Evolutionary conservation across 345 rosid genomes (phyloP).

Genomic region (Euphorbia peplus): DNA sequence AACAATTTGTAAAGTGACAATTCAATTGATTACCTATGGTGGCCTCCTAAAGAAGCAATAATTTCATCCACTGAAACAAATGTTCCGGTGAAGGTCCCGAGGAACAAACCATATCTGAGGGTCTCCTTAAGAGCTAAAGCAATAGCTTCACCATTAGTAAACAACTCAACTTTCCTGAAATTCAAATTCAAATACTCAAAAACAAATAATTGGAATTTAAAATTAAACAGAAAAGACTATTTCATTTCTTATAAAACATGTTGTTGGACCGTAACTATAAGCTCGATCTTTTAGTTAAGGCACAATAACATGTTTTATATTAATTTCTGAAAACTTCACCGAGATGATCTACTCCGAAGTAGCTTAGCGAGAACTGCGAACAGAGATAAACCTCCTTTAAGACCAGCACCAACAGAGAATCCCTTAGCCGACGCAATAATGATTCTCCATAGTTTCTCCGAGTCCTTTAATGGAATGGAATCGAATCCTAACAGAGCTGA

Average conservation of each 20-base stretch:
- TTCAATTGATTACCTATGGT: constrained; percentile 42
- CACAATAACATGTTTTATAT: too few species aligned
- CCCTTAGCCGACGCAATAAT: constrained; percentile 67
- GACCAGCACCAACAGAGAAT: constrained; percentile 89
- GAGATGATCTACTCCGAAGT: constrained; percentile 51
- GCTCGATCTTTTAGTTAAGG: too few species aligned
- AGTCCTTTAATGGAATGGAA: constrained; percentile 35
- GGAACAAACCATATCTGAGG: constrained; percentile 78
- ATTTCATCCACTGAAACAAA: constrained; percentile 81
- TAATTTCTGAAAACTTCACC: too few species aligned
- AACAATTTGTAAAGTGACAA: constrained; percentile 25
- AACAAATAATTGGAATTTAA: not conserved
- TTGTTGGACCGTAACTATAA: too few species aligned
- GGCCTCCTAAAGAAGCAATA: constrained; percentile 67
- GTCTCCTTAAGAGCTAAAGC: constrained; percentile 75
- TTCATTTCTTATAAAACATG: too few species aligned
- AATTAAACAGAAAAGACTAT: not conserved
- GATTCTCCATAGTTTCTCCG: constrained; percentile 66
- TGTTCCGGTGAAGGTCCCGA: constrained; percentile 89
- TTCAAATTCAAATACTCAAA: not conserved
- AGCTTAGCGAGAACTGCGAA: constrained; percentile 71
- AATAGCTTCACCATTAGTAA: constrained; percentile 64
- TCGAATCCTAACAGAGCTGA: constrained; percentile 27
- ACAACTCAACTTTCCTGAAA: constrained; percentile 54
- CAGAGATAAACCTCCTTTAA: constrained; percentile 87